Evolutionary conservation across 305 asterid genomes (phyloP), one percentile per base, ranked within the genome.

Genomic region (Fraxinus nigra): DNA sequence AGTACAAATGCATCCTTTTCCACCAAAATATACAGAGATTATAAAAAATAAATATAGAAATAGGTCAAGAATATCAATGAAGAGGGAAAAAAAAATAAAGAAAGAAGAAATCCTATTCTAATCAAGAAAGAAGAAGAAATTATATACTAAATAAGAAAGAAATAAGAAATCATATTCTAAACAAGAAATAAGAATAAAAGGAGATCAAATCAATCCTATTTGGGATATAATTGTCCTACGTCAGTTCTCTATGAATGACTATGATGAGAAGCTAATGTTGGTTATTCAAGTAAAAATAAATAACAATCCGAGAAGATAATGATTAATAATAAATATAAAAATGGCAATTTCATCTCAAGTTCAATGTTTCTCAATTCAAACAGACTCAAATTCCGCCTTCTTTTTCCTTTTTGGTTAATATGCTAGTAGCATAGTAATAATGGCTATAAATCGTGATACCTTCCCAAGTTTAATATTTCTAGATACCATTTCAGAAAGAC

Each of bases 1-100:
- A 96, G 87, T 65, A 96, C 99, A 82, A 85, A 92, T 32, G 98
- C 91, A 84, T 94, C 98, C 99, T 93, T 83, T 84, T 67, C 80
- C 87, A 85, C 79, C 81, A 82, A 84, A 81, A 85, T 5, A 56
- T 6, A 63, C 13, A 56, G 4, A 13, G 73, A 67, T 28, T 9
- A 28, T 59, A 26, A 48, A 78, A 81, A 75, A 37, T 73, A 73
- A 83, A 33, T 30, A 84, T 72, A 80, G 5, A 69, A 20, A 18
- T 20, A 28, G 14, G 32, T 40, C 16, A 40, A 24, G 37, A 73
- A 22, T 10, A 28, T 67, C 48, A 30, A 20, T 77, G 77, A 76
- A 77, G 18, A 10, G 51, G 5, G 3, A 43, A 43, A 43, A 43
- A 43, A 43, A 43, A 43, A 43, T 10, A 43, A 43, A 43, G 51